A percentile compares a stretch with the other conserved stretches of the same genome.
Conservation (phyloP, 73 alveolate species). For the Uronychia binucleata region DNA sequence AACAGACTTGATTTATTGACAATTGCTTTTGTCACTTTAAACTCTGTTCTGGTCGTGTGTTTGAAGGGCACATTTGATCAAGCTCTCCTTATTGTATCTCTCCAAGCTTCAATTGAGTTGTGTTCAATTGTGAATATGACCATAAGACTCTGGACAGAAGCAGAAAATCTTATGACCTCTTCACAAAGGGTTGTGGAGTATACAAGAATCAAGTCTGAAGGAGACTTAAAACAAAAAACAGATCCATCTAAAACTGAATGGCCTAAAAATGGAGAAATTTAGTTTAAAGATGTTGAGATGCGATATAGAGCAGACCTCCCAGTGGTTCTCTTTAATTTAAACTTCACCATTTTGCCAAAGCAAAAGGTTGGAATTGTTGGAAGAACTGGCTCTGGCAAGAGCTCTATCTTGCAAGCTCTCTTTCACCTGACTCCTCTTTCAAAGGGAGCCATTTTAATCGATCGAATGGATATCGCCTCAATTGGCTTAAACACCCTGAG, state of each 20-base stretch:
- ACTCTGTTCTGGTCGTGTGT: not conserved
- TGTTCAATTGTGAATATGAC: not conserved
- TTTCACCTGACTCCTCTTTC: conserved; percentile 60
- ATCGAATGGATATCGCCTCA: not conserved
- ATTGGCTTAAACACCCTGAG: not conserved
- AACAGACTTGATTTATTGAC: not conserved
- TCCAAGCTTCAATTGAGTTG: not conserved
- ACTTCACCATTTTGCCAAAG: conserved; percentile 72
- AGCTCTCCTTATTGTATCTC: not conserved
- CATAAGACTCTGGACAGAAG: not conserved
- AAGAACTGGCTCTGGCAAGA: conserved; percentile 96
- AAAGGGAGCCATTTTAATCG: conserved; percentile 26
- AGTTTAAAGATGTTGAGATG: conserved; percentile 76
- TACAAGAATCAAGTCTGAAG: conserved; percentile 1
- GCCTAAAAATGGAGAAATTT: conserved; percentile 14
- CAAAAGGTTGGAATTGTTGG: conserved; percentile 97
- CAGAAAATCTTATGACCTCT: conserved; percentile 6
- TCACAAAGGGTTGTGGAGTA: conserved; percentile 10
- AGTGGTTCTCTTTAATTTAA: conserved; percentile 80
- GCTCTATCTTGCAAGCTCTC: conserved; percentile 66
- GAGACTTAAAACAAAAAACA: not conserved
- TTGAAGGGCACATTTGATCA: not conserved
- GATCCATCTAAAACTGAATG: not conserved
- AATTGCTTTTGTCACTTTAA: not conserved
- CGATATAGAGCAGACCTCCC: conserved; percentile 88